Evolutionary conservation across 179 eudicot species (phyloP), one percentile per base, ranked within the genome.

Genomic region (Silene noctiflora): DNA sequence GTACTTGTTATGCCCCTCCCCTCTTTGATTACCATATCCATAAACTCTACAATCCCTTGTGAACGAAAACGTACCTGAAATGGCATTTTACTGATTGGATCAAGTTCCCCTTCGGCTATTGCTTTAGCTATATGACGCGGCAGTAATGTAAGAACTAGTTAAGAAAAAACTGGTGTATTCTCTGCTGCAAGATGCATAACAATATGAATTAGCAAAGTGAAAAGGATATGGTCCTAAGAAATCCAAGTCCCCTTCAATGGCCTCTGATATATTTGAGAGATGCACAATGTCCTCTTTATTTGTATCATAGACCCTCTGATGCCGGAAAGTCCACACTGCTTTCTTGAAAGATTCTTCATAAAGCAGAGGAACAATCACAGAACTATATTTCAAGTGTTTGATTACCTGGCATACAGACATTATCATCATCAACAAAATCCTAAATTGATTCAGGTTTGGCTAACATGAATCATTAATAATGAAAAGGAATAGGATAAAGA

Each of bases 221-320:
- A 79, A 85, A 95, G 99, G 99, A 95, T 95, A 95, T 95, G 99
- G 98, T 87, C 99, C 99, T 85, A 95, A 82, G 83, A 95, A 95
- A 79, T 95, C 97, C 72, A 84, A 81, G 80, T 89, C 90, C 33
- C 78, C 88, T 67, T 79, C 86, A 64, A 72, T 51, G 71, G 72
- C 9, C 46, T 81, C 89, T 60, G 87, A 42, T 22, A 91, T 75
- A 65, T 83, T 74, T 61, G 91, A 83, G 55, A 95, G 79, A 84
- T 91, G 89, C 20, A 93, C 96, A 63, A 93, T 84, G 81, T 90
- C 97, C 80, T 89, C 92, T 46, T 75, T 75, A 20, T 48, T 70
- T 1, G 92, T 88, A 84, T 95, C 97, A 79, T 88, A 95, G 79
- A 95, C 99, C 78, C 97, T 87, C 87, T 95, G 99, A 87, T 95